Evolutionary conservation across 2,329 filamentous ascomycete species (phyloP).

Genomic region (Xylariomycetidae sp.): DNA sequence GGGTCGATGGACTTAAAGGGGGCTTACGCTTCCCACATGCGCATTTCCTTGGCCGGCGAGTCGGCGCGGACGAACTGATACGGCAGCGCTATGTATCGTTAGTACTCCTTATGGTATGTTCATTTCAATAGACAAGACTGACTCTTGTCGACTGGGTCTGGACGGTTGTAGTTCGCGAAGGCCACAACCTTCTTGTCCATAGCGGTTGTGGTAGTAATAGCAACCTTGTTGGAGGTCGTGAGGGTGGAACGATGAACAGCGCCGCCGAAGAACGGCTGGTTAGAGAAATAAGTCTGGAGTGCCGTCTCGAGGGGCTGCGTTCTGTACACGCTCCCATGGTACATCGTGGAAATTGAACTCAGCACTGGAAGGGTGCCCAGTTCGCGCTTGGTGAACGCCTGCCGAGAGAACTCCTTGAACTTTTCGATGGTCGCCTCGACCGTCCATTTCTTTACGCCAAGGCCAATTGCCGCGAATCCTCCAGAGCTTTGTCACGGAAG

Average conservation of each 20-base stretch:
- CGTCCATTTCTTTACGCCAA: conserved; percentile 28
- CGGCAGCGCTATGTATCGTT: conserved; percentile 16
- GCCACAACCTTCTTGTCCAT: conserved; percentile 20
- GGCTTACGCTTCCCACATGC: conserved; percentile 28
- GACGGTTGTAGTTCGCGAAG: conserved; percentile 28
- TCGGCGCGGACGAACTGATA: conserved; percentile 24
- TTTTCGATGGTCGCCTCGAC: conserved; percentile 23
- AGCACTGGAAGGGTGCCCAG: conserved; percentile 24
- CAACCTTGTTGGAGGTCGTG: conserved; percentile 21
- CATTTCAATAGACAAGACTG: background rate
- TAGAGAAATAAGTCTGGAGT: conserved; percentile 21
- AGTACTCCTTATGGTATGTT: too few species aligned
- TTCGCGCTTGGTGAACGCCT: conserved; percentile 23
- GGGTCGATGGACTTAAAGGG: conserved; percentile 12
- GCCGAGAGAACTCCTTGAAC: conserved; percentile 24
- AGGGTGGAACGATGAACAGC: conserved; percentile 18
- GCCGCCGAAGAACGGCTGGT: conserved; percentile 25
- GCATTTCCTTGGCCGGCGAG: conserved; percentile 21
- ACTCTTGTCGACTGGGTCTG: conserved; percentile 20
- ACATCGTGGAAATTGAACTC: conserved; percentile 22
- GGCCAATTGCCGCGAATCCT: conserved; percentile 23
- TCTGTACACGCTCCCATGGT: conserved; percentile 27
- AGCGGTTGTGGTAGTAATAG: conserved; percentile 20
- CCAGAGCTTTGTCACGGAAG: conserved; percentile 15
- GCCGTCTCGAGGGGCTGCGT: conserved; percentile 23